These are phyloP conservation scores for Cryptosporidium tyzzeri DNA, from an alignment of 169 alveolate species.

Conservation along the genomic window DNA sequence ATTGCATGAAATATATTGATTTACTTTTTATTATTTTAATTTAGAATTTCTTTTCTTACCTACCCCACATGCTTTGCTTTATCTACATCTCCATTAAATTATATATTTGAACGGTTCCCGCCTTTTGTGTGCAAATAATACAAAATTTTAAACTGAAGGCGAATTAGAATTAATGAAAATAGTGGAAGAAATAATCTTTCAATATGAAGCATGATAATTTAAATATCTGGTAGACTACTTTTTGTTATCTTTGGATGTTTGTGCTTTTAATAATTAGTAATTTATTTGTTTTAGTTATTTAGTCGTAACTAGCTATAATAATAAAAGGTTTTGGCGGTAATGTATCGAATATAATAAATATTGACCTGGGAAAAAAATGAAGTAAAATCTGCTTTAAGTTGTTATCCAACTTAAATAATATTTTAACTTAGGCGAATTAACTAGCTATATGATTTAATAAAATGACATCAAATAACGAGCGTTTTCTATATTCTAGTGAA, in stretches of 20 bases:
- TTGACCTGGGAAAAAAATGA: background rate
- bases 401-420: background rate
- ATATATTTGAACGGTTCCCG: background rate
- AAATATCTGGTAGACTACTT: background rate
- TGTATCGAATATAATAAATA: background rate
- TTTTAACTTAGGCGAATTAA: background rate
- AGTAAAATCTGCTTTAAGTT: background rate
- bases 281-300: background rate
- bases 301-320: background rate
- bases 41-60: background rate
- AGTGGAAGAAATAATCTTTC: background rate
- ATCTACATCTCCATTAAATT: background rate
- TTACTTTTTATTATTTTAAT: background rate
- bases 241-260: background rate
- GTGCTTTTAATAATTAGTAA: background rate
- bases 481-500: conserved; percentile 43
- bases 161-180: background rate
- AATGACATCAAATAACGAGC: conserved; percentile 32
- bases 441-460: background rate
- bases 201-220: background rate
- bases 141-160: background rate
- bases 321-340: background rate
- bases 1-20: background rate
- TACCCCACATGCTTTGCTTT: conserved; percentile 30
- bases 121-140: conserved; percentile 19